A percentile compares a stretch with the other conserved stretches of the same genome.
phyloP scores from a whole-genome alignment of 306 rosid genomes.

The Ceratonia siliqua region DNA sequence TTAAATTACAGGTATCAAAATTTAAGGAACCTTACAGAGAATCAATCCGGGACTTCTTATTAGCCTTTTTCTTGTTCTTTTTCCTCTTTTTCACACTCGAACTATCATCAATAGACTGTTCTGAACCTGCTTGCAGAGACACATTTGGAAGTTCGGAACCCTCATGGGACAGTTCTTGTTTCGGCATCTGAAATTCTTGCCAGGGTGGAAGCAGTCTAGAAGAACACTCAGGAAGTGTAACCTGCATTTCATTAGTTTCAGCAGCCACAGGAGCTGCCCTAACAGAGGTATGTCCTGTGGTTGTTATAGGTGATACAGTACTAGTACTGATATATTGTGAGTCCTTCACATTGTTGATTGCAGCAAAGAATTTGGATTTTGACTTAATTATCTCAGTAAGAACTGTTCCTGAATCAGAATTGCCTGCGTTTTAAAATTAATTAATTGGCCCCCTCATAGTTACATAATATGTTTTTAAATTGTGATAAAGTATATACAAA shows the following conservation, averaged over 20 bases:
- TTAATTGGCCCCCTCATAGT: conserved; percentile 1
- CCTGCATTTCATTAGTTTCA: neutral
- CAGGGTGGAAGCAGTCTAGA: conserved; percentile 5
- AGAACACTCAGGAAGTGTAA: conserved; percentile 19
- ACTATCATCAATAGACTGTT: conserved; percentile 20
- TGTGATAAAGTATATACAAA: conserved; percentile 6
- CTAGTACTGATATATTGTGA: too few relatives aligned
- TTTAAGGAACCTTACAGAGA: conserved; percentile 41
- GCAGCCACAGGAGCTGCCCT: conserved; percentile 8
- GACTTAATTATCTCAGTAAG: conserved; percentile 46
- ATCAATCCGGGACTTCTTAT: conserved; percentile 39
- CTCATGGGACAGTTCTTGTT: conserved; percentile 18
- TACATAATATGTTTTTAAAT: neutral
- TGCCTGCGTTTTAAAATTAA: conserved; percentile 35
- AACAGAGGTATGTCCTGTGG: conserved; percentile 2
- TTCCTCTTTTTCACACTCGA: conserved; percentile 42
- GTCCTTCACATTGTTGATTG: conserved; percentile 25
- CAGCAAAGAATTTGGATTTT: conserved; percentile 38
- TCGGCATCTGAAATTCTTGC: conserved; percentile 31
- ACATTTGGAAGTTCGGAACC: conserved; percentile 26
- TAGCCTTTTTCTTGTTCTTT: conserved; percentile 47
- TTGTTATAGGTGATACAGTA: neutral
- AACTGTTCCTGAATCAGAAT: conserved; percentile 32
- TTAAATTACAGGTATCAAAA: conserved; percentile 6
- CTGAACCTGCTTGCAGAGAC: conserved; percentile 32